A percentile compares a stretch with the other conserved stretches of the same genome.
These are phyloP conservation scores for Venturia effusa DNA, from an alignment of 2,329 filamentous ascomycete species.

Conservation along the genomic window DNA sequence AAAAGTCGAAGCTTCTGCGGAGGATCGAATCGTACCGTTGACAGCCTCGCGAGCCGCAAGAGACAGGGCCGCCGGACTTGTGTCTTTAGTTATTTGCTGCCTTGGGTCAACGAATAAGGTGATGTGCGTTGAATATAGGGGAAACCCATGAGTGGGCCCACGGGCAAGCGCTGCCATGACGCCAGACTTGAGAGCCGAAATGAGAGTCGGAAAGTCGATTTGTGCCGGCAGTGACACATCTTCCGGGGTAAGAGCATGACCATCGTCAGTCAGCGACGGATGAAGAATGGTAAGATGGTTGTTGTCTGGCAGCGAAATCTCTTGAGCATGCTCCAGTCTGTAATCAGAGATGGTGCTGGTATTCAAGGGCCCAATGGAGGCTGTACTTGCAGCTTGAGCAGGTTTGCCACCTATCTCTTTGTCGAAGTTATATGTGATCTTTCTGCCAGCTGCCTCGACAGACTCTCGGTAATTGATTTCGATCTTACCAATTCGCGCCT, in stretches of 20 bases:
- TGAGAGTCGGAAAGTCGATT: constrained; percentile 37
- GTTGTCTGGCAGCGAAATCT: constrained; percentile 46
- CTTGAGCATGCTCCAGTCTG: constrained; percentile 14
- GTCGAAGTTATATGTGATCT: constrained; percentile 58
- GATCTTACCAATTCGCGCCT: constrained; percentile 74
- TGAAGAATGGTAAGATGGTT: constrained; percentile 55
- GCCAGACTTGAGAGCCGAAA: constrained; percentile 59
- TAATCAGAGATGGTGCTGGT: constrained; percentile 20
- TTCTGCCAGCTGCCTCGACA: constrained; percentile 29
- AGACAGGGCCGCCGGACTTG: constrained; percentile 55
- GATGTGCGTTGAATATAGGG: constrained; percentile 66
- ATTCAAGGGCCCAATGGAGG: constrained; percentile 36
- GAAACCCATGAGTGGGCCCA: constrained; percentile 70
- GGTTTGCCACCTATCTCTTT: constrained; percentile 68
- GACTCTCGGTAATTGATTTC: constrained; percentile 93
- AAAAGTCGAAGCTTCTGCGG: constrained; percentile 43
- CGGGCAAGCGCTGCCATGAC: constrained; percentile 73
- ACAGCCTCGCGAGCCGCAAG: constrained; percentile 46
- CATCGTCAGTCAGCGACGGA: constrained; percentile 29
- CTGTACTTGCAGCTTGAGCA: constrained; percentile 67
- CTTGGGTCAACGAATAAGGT: constrained; percentile 56
- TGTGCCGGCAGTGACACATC: constrained; percentile 36
- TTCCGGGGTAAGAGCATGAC: not conserved
- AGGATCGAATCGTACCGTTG: constrained; percentile 49
- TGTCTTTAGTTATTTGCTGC: constrained; percentile 55